Evolutionary conservation across 106 monocot genomes (phyloP), one percentile per base, ranked within the genome.

Genomic region (Allium sativum): DNA sequence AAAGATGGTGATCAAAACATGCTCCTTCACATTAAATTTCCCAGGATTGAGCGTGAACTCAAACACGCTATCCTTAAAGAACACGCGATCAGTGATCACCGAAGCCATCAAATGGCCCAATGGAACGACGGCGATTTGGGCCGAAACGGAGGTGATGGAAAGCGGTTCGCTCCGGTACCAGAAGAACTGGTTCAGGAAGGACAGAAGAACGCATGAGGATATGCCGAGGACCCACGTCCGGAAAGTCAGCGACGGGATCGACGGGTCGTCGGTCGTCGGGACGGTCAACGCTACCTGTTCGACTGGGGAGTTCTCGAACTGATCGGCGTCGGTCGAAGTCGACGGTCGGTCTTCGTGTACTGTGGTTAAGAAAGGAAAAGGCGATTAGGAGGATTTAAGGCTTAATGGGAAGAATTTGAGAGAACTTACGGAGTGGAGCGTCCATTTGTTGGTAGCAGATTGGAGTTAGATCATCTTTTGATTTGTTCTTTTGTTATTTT

Each of bases 171-270:
- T 54, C 7, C 17, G 54, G 54, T 54, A 14, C 54, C 54, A 54
- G n/a, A 18, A 54, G 54, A 54, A 54, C 54, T 54, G 17, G 54
- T 54, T 54, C 54, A 54, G n/a, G 54, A 54, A 54, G 3, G 54
- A 54, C 8, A 54, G 54, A 18, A 54, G 54, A 18, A 54, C n/a
- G 0, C 54, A 54, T 14, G 54, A 54, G n/a, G 54, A 15, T 18
- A 18, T 18, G 1, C 54, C 54, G 19, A 54, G 54, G 19, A 54
- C 54, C 54, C 54, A 54, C 54, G 19, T 54, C 16, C 54, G 54
- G 19, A 54, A 54, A 18, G 54, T 54, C 2, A 54, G 17, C 8
- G 17, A 8, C n/a, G 54, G 54, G 54, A 54, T 54, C 8, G 54
- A 54, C 18, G 54, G 1, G 54, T 54, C 54, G 12, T 54, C 54